These are phyloP conservation scores for Anacardium occidentale DNA, from an alignment of 345 rosid species.

Conservation along the genomic window DNA sequence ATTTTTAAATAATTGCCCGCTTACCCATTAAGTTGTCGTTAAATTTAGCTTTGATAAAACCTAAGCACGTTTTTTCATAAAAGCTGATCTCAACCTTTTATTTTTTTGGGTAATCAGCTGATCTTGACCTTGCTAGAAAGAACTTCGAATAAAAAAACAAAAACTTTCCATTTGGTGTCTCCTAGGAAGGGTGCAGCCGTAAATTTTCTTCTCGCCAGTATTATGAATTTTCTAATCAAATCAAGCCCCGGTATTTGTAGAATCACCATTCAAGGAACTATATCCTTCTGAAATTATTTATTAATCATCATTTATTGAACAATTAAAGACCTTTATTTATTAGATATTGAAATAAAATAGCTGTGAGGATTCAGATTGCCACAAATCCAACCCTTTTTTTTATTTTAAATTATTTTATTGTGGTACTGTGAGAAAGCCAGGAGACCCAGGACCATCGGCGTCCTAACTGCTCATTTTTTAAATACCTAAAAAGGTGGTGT, in stretches of 20 bases:
- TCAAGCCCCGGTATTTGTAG: too few species aligned
- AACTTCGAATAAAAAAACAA: neutral
- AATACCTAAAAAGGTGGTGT: neutral
- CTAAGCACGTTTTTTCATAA: neutral
- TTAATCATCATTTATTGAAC: too few species aligned
- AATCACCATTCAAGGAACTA: too few species aligned
- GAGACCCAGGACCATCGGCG: neutral
- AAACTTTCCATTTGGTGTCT: neutral
- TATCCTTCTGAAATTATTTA: too few species aligned
- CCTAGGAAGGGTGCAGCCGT: neutral
- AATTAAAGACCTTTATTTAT: too few species aligned
- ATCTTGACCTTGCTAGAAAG: slow-evolving; percentile 16
- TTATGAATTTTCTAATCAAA: too few species aligned
- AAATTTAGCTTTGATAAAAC: neutral
- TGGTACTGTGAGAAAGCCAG: too few species aligned
- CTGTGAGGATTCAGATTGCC: too few species aligned
- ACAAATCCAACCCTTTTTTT: too few species aligned
- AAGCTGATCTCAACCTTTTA: slow-evolving; percentile 1
- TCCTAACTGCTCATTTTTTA: neutral
- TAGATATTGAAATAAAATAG: too few species aligned
- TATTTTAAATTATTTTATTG: too few species aligned
- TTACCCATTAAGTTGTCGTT: neutral
- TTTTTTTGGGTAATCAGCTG: too few species aligned
- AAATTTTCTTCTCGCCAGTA: neutral
- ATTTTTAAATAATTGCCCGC: neutral